Base-by-base conservation (phyloP, 768 basidiomycete genomes). In the Plicaturopsis crispa region DNA sequence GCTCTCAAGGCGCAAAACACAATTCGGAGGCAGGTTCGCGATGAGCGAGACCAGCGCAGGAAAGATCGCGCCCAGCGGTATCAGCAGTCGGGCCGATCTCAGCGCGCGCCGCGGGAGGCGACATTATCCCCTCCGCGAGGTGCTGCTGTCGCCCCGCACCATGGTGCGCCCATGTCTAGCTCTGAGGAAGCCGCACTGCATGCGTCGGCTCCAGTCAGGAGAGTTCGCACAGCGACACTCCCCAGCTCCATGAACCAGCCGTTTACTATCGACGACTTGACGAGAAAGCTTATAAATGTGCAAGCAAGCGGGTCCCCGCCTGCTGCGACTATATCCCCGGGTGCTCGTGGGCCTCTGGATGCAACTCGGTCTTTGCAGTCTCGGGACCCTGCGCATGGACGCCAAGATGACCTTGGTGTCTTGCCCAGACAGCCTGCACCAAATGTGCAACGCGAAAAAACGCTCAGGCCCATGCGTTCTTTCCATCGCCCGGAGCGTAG, bases 1-100 rank as follows among this genome's bases (percentile, higher is more conserved):
- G 91, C 91, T 3, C 60, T 94, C 41, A 73, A 68, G 3, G 90
- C 88, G 7, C 91, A 94, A 51, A 78, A 75, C 48, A 79, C 82
- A 4, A 85, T 94, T 38, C 74, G 86, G 14, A 66, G 68, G 32
- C 73, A 87, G 52, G 77, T 85, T 17, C 69, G 70, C 24, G 76
- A 82, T 44, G 85, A 89, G 54, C 64, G 75, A 21, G 73, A 79
- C 24, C 67, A 72, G 43, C 67, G 78, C 36, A 67, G 69, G 47
- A 57, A 66, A 31, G 71, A 77, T 30, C 67, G 73, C 19, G 65
- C 62, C 36, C 41, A 48, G 35, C 56, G 53, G 40, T 52, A 43
- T 12, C 6, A 13, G 6, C 26, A 33, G n/a, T 22, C 17, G 16
- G 18, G 37, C 28, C 13, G 26, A 17, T 39, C 17, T n/a, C 13